These are phyloP conservation scores for Elongisporangium prolatum DNA, from an alignment of 352 stramenopile genomes.

Conservation along the genomic window DNA sequence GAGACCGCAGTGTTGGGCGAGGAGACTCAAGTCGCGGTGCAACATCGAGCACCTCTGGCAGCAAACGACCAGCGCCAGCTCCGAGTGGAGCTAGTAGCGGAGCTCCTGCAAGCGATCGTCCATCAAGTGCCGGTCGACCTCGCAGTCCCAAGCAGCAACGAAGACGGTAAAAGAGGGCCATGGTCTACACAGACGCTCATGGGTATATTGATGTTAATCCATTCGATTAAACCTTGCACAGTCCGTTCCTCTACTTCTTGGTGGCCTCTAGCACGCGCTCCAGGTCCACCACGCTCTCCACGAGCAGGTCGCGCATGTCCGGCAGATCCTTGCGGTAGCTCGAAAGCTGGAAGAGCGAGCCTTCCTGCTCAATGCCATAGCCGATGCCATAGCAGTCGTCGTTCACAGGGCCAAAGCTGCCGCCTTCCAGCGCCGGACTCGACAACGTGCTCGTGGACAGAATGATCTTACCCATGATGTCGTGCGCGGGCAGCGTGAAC, in stretches of 20 bases:
- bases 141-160: conserved; percentile 35
- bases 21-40: conserved; percentile 9
- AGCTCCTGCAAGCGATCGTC: conserved; percentile 13
- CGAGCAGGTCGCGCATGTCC: conserved; percentile 66
- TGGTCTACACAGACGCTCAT: too few species aligned
- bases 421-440: conserved; percentile 77
- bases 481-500: conserved; percentile 73
- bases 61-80: neutral
- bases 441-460: conserved; percentile 89
- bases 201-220: too few species aligned
- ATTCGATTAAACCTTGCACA: too few species aligned
- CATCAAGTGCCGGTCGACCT: conserved; percentile 21
- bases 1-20: conserved; percentile 35
- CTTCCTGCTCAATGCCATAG: conserved; percentile 83
- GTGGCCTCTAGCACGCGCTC: conserved; percentile 52
- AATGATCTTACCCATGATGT: conserved; percentile 87
- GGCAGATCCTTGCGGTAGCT: conserved; percentile 79
- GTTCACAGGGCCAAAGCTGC: conserved; percentile 88
- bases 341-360: conserved; percentile 82
- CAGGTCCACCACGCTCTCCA: conserved; percentile 69
- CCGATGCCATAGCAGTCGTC: conserved; percentile 88
- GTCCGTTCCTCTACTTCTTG: conserved; percentile 14
- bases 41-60: conserved; percentile 5
- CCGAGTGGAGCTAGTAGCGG: conserved; percentile 8
- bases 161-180: conserved; percentile 19